Conservation (phyloP, 768 basidiomycete species). For the Phylloporus scabripes region DNA sequence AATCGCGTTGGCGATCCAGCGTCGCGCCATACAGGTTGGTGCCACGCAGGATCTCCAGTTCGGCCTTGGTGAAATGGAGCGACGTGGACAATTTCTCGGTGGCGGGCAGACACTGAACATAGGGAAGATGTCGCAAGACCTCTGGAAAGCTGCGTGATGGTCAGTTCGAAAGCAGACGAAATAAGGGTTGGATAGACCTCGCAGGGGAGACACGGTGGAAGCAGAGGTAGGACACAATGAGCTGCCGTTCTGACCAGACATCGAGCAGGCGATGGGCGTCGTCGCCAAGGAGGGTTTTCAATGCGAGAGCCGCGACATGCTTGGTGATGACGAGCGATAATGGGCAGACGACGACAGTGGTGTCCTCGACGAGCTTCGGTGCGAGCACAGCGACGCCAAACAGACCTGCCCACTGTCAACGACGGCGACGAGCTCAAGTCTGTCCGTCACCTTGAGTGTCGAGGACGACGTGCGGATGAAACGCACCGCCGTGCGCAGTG, state of each 20-base stretch:
- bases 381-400: constrained; percentile 52
- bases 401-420: constrained; percentile 27
- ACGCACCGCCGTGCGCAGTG: constrained; percentile 40
- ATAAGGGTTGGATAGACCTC: constrained; percentile 25
- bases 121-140: constrained; percentile 44
- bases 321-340: constrained; percentile 60
- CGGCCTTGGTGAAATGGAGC: constrained; percentile 59
- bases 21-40: constrained; percentile 81
- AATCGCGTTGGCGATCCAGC: constrained; percentile 54
- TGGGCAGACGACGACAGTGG: constrained; percentile 60
- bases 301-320: constrained; percentile 38
- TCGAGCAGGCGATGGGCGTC: constrained; percentile 15
- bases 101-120: constrained; percentile 63
- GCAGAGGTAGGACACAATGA: constrained; percentile 60
- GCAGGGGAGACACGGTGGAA: constrained; percentile 54
- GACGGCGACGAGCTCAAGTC: neutral
- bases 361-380: constrained; percentile 42
- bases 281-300: constrained; percentile 37
- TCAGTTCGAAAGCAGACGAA: neutral
- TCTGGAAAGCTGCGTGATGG: constrained; percentile 6
- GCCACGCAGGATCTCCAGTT: constrained; percentile 64
- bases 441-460: constrained; percentile 36
- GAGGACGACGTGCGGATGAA: constrained; percentile 45
- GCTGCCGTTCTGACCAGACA: constrained; percentile 59
- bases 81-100: constrained; percentile 58